Percentiles rank a stretch among this genome's conserved stretches.
Evolutionary conservation across 2,329 filamentous ascomycete genomes (phyloP).

Genomic region (Clonostachys solani): DNA sequence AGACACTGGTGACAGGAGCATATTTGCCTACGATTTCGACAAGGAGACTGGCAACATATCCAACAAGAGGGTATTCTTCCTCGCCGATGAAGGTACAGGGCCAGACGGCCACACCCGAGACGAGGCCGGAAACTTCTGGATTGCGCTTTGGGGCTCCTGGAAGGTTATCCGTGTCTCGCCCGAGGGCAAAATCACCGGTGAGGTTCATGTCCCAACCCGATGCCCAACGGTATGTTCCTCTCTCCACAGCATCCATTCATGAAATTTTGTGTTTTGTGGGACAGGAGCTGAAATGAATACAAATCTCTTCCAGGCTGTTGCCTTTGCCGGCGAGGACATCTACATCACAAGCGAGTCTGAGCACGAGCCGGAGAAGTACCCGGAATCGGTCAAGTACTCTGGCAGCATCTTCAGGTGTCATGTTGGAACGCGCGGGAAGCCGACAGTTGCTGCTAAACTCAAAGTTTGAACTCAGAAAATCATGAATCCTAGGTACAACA

Average conservation of each 20-base stretch:
- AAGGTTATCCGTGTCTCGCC: slow-evolving; percentile 8
- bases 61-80: slow-evolving; percentile 5
- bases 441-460: too few species aligned
- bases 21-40: slow-evolving; percentile 7
- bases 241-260: not conserved
- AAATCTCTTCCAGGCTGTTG: slow-evolving; percentile 5
- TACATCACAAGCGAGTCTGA: slow-evolving; percentile 10
- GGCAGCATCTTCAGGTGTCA: slow-evolving; percentile 9
- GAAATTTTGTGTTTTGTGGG: not conserved
- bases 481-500: too few species aligned
- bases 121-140: slow-evolving; percentile 9
- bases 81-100: slow-evolving; percentile 7
- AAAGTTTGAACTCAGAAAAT: too few species aligned
- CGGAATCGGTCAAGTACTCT: slow-evolving; percentile 5
- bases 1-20: slow-evolving; percentile 5
- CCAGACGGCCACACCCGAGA: slow-evolving; percentile 9
- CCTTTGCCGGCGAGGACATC: slow-evolving; percentile 7
- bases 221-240: slow-evolving; percentile 6
- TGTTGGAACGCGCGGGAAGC: slow-evolving; percentile 1
- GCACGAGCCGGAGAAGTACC: slow-evolving; percentile 8
- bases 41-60: slow-evolving; percentile 3
- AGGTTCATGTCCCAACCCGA: slow-evolving; percentile 8
- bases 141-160: slow-evolving; percentile 8
- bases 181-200: slow-evolving; percentile 7
- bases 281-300: not conserved